These are phyloP conservation scores for Skeletonema tropicum DNA, from an alignment of 108 stramenopile genomes.

Conservation along the genomic window DNA sequence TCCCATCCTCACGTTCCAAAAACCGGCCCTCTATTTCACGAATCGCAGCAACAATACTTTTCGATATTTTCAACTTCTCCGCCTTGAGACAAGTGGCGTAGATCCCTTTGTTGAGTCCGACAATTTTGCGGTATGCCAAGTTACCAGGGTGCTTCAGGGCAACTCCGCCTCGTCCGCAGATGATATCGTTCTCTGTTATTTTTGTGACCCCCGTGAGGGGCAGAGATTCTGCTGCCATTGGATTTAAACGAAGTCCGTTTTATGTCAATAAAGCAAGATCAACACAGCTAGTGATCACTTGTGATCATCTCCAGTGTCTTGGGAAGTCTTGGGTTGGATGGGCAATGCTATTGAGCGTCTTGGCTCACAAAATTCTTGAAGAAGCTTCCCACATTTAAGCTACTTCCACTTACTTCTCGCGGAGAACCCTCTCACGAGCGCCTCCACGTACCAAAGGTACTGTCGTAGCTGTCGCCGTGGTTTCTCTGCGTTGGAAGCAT, in stretches of 20 bases:
- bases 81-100: slow-evolving; percentile 57
- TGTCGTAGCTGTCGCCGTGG: too few species aligned
- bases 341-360: too few species aligned
- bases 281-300: too few species aligned
- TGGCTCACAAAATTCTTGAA: too few species aligned
- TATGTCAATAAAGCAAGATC: background rate
- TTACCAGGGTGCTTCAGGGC: slow-evolving; percentile 56
- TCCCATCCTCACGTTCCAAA: slow-evolving; percentile 52
- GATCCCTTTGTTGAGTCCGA: slow-evolving; percentile 45
- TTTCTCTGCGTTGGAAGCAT: too few species aligned
- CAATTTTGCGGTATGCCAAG: slow-evolving; percentile 53
- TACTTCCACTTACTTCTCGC: too few species aligned
- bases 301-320: too few species aligned
- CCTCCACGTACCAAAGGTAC: too few species aligned
- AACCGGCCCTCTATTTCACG: slow-evolving; percentile 52
- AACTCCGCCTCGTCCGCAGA: slow-evolving; percentile 57
- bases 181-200: slow-evolving; percentile 42
- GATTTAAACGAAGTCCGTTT: background rate
- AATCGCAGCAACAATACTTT: slow-evolving; percentile 51
- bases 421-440: too few species aligned
- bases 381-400: too few species aligned
- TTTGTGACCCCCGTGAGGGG: slow-evolving; percentile 27
- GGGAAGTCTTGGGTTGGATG: background rate
- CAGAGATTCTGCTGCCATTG: background rate
- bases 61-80: slow-evolving; percentile 51